phyloP scores from a whole-genome alignment of 257 asterid species.

The Capsicum baccatum region DNA sequence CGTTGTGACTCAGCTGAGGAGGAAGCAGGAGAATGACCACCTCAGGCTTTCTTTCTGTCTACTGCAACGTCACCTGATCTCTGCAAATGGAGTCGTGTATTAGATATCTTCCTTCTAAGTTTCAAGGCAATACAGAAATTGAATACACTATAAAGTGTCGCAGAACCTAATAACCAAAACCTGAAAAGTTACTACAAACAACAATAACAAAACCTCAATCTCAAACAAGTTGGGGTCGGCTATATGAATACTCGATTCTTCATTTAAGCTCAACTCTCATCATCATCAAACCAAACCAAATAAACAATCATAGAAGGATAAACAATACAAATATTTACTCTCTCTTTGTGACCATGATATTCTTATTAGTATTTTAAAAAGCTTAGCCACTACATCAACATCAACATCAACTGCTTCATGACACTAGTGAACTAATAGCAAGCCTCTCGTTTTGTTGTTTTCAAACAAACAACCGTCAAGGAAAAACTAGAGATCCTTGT shows the following conservation, averaged over 20 bases:
- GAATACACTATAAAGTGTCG: background rate
- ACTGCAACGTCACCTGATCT: conserved; percentile 5
- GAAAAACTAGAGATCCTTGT: background rate
- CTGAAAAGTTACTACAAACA: background rate
- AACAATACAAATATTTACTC: background rate
- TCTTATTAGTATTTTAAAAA: background rate
- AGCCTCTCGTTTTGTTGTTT: background rate
- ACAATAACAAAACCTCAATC: too few species aligned
- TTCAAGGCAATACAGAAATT: background rate
- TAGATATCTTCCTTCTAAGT: conserved; percentile 5
- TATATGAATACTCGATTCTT: too few species aligned
- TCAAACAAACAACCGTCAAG: background rate
- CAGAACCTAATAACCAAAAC: background rate
- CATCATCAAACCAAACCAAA: background rate
- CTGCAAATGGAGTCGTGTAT: background rate
- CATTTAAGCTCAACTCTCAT: too few species aligned
- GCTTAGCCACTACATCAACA: background rate
- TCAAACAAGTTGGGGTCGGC: too few species aligned
- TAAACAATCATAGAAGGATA: background rate
- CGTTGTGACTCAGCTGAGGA: background rate
- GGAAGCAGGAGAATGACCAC: background rate
- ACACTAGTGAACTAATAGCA: background rate
- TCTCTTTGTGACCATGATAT: background rate
- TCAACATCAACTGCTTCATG: background rate
- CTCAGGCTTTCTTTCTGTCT: background rate